phyloP scores from a whole-genome alignment of 176 grass and related monocot species.

The Eleusine coracana region DNA sequence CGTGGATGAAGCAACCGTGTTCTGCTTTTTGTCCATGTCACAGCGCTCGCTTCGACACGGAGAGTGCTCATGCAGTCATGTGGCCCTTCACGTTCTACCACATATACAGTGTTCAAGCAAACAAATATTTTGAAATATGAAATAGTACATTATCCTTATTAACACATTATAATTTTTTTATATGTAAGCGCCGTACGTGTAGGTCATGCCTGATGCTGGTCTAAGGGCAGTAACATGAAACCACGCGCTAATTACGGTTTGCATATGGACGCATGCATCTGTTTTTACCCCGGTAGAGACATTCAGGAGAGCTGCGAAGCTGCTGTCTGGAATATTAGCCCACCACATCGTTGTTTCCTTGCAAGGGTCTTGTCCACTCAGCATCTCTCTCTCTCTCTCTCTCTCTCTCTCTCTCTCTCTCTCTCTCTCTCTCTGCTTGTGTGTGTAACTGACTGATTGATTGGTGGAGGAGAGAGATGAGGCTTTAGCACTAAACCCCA shows the following conservation, averaged over 20 bases:
- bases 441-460: neutral
- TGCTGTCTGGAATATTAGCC: constrained; percentile 30
- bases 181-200: neutral
- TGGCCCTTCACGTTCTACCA: neutral
- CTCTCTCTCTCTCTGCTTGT: neutral
- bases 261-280: constrained; percentile 36
- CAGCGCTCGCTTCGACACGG: neutral
- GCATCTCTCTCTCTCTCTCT: constrained; percentile 9
- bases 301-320: constrained; percentile 38
- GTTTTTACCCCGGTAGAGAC: constrained; percentile 32
- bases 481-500: constrained; percentile 29
- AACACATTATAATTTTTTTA: neutral
- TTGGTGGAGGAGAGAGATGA: constrained; percentile 22
- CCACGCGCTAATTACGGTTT: constrained; percentile 29
- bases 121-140: neutral
- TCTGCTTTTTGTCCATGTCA: constrained; percentile 31
- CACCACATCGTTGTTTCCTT: constrained; percentile 34
- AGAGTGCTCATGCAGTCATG: constrained; percentile 12
- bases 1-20: constrained; percentile 11
- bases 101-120: too few species aligned
- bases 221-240: neutral
- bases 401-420: neutral
- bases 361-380: constrained; percentile 16
- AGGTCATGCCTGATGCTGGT: neutral
- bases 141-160: neutral